These are phyloP conservation scores for Sporothrix sp. DNA, from an alignment of 2,329 filamentous ascomycete genomes.

Conservation along the genomic window DNA sequence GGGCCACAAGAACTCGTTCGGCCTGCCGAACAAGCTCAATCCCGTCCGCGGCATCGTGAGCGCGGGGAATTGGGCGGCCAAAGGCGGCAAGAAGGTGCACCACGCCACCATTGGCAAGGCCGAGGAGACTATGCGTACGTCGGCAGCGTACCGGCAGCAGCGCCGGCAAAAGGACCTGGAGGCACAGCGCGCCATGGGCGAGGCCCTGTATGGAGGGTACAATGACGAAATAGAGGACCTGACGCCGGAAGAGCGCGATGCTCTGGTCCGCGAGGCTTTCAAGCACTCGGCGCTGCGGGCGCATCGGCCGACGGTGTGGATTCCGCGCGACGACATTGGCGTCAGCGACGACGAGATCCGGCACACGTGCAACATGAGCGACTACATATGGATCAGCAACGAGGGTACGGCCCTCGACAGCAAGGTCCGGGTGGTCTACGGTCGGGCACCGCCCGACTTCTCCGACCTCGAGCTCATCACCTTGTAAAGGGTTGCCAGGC, in stretches of 20 bases:
- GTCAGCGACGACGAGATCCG: slow-evolving; percentile 85
- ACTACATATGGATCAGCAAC: slow-evolving; percentile 86
- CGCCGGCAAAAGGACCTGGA: slow-evolving; percentile 55
- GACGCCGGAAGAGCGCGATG: slow-evolving; percentile 78
- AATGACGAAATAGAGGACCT: slow-evolving; percentile 93
- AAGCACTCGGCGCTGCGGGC: slow-evolving; percentile 81
- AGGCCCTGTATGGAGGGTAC: slow-evolving; percentile 76
- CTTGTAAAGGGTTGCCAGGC: slow-evolving; percentile 43
- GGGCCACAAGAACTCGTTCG: slow-evolving; percentile 18
- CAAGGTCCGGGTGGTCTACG: slow-evolving; percentile 73
- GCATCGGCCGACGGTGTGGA: slow-evolving; percentile 81
- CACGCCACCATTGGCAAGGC: slow-evolving; percentile 35
- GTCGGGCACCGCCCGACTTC: slow-evolving; percentile 78
- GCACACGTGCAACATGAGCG: slow-evolving; percentile 65
- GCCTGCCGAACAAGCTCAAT: slow-evolving; percentile 25
- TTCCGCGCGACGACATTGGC: slow-evolving; percentile 81
- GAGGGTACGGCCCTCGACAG: slow-evolving; percentile 81
- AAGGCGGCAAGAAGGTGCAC: slow-evolving; percentile 39
- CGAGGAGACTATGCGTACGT: slow-evolving; percentile 31
- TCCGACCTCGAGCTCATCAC: slow-evolving; percentile 80
- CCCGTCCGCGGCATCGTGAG: slow-evolving; percentile 38
- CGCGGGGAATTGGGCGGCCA: slow-evolving; percentile 39
- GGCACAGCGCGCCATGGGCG: slow-evolving; percentile 61
- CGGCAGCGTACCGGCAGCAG: slow-evolving; percentile 38
- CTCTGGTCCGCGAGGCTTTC: slow-evolving; percentile 78